Base-by-base conservation (phyloP, 2,329 filamentous ascomycete species). In the Trichoderma koningiopsis region DNA sequence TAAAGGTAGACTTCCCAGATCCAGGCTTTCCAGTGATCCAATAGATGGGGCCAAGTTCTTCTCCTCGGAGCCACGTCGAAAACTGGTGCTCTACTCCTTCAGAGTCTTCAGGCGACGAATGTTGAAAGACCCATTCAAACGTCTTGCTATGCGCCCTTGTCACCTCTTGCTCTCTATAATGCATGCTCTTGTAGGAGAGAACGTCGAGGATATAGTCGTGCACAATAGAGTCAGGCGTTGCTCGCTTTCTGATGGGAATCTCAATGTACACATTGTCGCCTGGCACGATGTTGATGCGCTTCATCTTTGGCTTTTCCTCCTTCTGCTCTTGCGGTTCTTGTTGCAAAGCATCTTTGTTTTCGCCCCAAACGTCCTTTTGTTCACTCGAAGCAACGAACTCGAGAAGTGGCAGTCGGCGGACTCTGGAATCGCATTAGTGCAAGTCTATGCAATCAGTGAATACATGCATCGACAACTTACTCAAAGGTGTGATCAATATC, bases 1-100 rank as follows among this genome's bases (percentile, higher is more conserved):
- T 83, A 1, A 85, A 75, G 0, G 82, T 83, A 0, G 81, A 84
- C 70, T 85, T 85, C 0, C 83, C 83, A 0, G 81, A 81, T 0
- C 83, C 83, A 3, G 83, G 79, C 40, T 83, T 81, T 2, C 80
- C 80, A 1, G 76, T 81, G 47, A 82, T 76, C 80, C 78, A 80
- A 62, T 79, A 80, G 0, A 79, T 74, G 1, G 74, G 73, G 5
- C 74, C 74, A 4, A 74, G 61, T 0, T 70, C 61, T 0, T 71
- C 58, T 0, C 71, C 70, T 10, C 62, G 72, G 1, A 81, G 71
- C 78, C 79, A 81, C 0, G 71, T 61, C 2, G 69, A 71, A 55
- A 80, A 76, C 1, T 68, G 66, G 22, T 70, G 68, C 8, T 72
- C 71, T 29, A 69, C 70, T 37, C 2, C 57, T 24, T 47, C 31